Evolutionary conservation across 305 asterid genomes (phyloP).

Genomic region (Fraxinus ornus): DNA sequence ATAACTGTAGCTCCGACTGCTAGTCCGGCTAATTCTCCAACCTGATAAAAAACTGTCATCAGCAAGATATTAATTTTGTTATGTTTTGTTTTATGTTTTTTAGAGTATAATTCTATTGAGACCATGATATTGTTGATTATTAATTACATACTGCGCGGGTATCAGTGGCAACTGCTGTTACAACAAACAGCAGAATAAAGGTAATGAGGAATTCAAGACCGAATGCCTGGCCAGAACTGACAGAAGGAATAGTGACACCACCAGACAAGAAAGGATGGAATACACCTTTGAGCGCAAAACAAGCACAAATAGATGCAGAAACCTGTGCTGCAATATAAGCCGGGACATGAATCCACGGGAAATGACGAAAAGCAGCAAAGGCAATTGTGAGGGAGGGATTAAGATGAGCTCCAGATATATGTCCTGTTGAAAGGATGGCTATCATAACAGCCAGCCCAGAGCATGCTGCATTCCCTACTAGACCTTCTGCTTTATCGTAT

Average conservation of each 20-base stretch:
- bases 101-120: neutral
- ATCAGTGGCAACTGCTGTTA: slow-evolving; percentile 93
- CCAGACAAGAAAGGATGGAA: slow-evolving; percentile 81
- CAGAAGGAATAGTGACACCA: slow-evolving; percentile 85
- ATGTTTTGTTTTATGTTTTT: neutral
- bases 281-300: slow-evolving; percentile 80
- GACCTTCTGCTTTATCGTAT: slow-evolving; percentile 61
- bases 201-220: slow-evolving; percentile 90
- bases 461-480: slow-evolving; percentile 83
- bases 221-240: slow-evolving; percentile 75
- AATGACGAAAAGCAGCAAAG: slow-evolving; percentile 87
- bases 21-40: slow-evolving; percentile 86
- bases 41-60: slow-evolving; percentile 36
- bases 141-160: slow-evolving; percentile 66
- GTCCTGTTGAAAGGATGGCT: slow-evolving; percentile 83
- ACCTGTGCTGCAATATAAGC: slow-evolving; percentile 89
- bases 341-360: slow-evolving; percentile 90
- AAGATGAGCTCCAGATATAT: slow-evolving; percentile 93
- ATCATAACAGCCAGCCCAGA: slow-evolving; percentile 94
- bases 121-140: neutral
- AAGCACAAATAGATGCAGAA: slow-evolving; percentile 85
- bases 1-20: slow-evolving; percentile 93
- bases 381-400: slow-evolving; percentile 88
- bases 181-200: slow-evolving; percentile 79
- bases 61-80: neutral